These are phyloP conservation scores for Penicillium glabrum DNA, from an alignment of 2,329 filamentous ascomycete species.

Conservation along the genomic window DNA sequence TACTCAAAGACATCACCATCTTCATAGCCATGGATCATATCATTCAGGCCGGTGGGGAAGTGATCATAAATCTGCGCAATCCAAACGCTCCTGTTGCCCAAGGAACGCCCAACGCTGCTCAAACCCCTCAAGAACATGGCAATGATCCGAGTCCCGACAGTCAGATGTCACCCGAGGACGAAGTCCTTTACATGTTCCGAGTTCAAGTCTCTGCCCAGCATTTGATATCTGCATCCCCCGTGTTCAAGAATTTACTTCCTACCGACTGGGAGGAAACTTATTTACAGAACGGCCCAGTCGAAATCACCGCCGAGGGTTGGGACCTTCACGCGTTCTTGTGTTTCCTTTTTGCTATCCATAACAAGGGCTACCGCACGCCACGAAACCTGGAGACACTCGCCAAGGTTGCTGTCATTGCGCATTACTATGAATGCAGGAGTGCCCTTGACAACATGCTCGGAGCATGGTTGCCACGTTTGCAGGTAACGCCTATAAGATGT, in stretches of 20 bases:
- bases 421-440: slow-evolving; percentile 26
- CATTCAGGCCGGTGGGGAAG: neutral
- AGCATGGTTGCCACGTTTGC: slow-evolving; percentile 5
- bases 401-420: slow-evolving; percentile 20
- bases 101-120: neutral
- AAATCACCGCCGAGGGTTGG: slow-evolving; percentile 13
- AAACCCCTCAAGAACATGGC: neutral
- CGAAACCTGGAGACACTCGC: slow-evolving; percentile 21
- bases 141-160: too few species aligned
- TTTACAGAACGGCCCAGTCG: slow-evolving; percentile 1
- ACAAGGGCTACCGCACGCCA: slow-evolving; percentile 3
- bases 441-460: slow-evolving; percentile 9
- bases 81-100: neutral
- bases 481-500: slow-evolving; percentile 1
- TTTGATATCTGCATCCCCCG: slow-evolving; percentile 14
- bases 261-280: slow-evolving; percentile 9
- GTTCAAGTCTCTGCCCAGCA: slow-evolving; percentile 17
- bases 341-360: slow-evolving; percentile 10
- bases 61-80: neutral
- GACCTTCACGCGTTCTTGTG: slow-evolving; percentile 6
- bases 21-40: neutral
- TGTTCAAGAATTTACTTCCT: slow-evolving; percentile 12
- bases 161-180: neutral
- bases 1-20: too few species aligned
- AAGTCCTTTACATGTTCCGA: too few species aligned